These are phyloP conservation scores for Poa annua DNA, from an alignment of 176 grass and related monocot species.

Conservation along the genomic window DNA sequence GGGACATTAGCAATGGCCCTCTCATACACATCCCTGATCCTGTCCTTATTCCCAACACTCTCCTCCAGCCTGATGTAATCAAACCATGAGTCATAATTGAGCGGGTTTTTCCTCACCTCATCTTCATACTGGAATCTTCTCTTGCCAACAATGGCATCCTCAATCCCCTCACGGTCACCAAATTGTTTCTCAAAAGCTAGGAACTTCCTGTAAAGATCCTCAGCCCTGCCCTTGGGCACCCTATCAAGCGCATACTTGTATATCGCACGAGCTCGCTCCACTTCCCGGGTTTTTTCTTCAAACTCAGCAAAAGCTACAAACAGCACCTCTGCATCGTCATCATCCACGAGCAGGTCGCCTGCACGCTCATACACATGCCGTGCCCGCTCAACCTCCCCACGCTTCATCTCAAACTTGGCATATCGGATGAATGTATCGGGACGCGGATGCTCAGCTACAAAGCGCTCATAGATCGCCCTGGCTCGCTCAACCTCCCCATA, in stretches of 20 bases:
- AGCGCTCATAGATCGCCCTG: slow-evolving; percentile 61
- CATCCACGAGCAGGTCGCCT: slow-evolving; percentile 55
- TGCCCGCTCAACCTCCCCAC: slow-evolving; percentile 57
- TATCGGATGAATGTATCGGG: slow-evolving; percentile 69
- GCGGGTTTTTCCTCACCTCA: slow-evolving; percentile 84
- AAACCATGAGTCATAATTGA: slow-evolving; percentile 91
- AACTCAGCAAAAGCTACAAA: slow-evolving; percentile 89
- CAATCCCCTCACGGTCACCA: slow-evolving; percentile 65
- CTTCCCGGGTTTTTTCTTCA: slow-evolving; percentile 69
- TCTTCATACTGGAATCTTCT: slow-evolving; percentile 88
- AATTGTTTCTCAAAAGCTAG: slow-evolving; percentile 81
- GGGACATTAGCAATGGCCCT: slow-evolving; percentile 78
- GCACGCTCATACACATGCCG: slow-evolving; percentile 70
- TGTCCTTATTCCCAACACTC: slow-evolving; percentile 67
- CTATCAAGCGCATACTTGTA: slow-evolving; percentile 72
- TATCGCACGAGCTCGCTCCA: slow-evolving; percentile 63
- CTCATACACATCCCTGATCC: slow-evolving; percentile 81
- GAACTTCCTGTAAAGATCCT: slow-evolving; percentile 77
- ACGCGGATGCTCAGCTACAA: slow-evolving; percentile 58
- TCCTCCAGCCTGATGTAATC: slow-evolving; percentile 92
- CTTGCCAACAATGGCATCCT: slow-evolving; percentile 72
- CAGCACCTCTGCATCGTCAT: slow-evolving; percentile 66
- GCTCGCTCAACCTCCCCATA: slow-evolving; percentile 76
- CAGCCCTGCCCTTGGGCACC: slow-evolving; percentile 70
- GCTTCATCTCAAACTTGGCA: slow-evolving; percentile 87